Evolutionary conservation across 2,329 filamentous ascomycete genomes (phyloP).

Genomic region (Microdochium paspali): DNA sequence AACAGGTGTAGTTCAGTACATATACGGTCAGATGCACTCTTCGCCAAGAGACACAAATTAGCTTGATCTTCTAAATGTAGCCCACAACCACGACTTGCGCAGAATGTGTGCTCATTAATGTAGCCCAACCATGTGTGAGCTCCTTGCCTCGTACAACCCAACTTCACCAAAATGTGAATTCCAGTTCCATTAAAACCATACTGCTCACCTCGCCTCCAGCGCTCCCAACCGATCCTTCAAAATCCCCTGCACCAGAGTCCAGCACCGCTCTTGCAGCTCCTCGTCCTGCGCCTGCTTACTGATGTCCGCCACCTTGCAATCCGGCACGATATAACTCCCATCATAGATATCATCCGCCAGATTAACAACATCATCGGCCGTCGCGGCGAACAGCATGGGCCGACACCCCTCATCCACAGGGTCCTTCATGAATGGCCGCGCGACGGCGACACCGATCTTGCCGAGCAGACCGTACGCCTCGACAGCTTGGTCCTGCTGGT

Average conservation of each 20-base stretch:
- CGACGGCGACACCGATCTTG: slow-evolving; percentile 28
- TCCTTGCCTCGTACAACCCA: too few species aligned
- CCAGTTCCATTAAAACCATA: too few species aligned
- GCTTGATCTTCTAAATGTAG: too few species aligned
- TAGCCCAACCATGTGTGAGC: too few species aligned
- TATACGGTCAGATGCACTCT: too few species aligned
- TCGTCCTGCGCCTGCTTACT: slow-evolving; percentile 30
- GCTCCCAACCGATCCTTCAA: slow-evolving; percentile 25
- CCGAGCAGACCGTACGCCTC: slow-evolving; percentile 38
- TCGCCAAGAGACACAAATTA: too few species aligned
- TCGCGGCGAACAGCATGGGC: slow-evolving; percentile 35
- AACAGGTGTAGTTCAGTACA: too few species aligned
- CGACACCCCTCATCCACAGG: slow-evolving; percentile 35
- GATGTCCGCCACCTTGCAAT: slow-evolving; percentile 32
- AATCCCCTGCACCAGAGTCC: slow-evolving; percentile 32
- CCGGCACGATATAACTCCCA: slow-evolving; percentile 37
- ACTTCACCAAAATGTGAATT: too few species aligned
- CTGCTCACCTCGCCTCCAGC: not conserved
- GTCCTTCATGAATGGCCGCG: slow-evolving; percentile 36
- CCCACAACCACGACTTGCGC: too few species aligned
- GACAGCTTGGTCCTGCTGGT: slow-evolving; percentile 26
- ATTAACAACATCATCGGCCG: slow-evolving; percentile 27
- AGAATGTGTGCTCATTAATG: too few species aligned
- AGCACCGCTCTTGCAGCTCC: slow-evolving; percentile 30
- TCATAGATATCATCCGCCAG: slow-evolving; percentile 27